Evolutionary conservation across 345 rosid species (phyloP), one percentile per base, ranked within the genome.

Genomic region (Linum trigynum): DNA sequence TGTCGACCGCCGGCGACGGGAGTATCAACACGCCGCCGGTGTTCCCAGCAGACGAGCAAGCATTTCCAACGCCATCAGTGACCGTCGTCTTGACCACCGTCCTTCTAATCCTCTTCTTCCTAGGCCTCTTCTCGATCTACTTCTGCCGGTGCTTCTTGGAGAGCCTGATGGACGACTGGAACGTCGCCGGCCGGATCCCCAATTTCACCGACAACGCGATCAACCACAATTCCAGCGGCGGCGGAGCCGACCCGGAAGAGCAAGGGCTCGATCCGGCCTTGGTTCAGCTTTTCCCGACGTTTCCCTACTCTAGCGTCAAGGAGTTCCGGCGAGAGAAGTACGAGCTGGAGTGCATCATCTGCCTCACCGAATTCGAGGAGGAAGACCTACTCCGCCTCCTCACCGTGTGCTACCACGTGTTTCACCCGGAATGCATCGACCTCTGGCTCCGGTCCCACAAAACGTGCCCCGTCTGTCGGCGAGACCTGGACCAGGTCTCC

Each of bases 391-490:
- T 91, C 6, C 87, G 95, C 38, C 83, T 91, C 55, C 63, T 91
- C 42, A 84, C 84, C 3, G 78, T 75, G 37, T 91, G 96, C 75
- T 83, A 75, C 76, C 96, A 91, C 65, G 90, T 85, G 14, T 89
- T 89, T 38, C 98, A 89, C 66, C 83, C 79, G 76, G 96, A 86
- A 66, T 91, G 98, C 62, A 83, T 91, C 14, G 98, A 91, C 72
- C 86, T 85, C 2, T 91, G 98, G 98, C 86, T 89, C 11, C 74
- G 75, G 17, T 78, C 86, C 2, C 90, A 86, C 56, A 80, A 78
- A 65, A 85, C 98, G 4, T 91, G 98, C 42, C 98, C 98, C 0
- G 91, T 91, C 73, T 91, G 98, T 67, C 92, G 95, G 0, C 68
- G 78, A 1, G 82, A 84, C 57, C 88, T 92, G 37, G 91, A 89